A percentile compares a stretch with the other conserved stretches of the same genome.
Conservation (phyloP, 106 monocot species). For the Cymbidium sinense region DNA sequence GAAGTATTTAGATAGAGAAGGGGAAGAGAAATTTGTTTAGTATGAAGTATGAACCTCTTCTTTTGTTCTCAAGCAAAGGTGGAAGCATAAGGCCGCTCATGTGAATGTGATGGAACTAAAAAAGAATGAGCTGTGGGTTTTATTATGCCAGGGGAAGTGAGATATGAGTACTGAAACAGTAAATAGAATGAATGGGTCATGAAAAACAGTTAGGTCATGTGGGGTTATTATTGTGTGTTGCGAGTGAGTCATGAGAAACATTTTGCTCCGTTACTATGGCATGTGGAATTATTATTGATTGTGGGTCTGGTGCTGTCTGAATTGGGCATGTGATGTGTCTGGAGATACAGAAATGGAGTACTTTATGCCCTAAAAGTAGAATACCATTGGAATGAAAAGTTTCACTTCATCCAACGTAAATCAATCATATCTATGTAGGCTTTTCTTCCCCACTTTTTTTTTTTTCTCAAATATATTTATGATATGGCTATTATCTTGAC, state of each 20-base stretch:
- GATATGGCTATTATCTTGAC: no score
- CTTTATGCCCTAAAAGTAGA: background rate
- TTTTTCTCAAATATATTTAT: background rate
- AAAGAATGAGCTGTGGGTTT: conserved; percentile 4
- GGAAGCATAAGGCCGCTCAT: background rate
- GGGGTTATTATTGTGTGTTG: background rate
- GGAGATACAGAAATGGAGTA: background rate
- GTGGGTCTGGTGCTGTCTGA: conserved; percentile 10
- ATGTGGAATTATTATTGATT: conserved; percentile 2
- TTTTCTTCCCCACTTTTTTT: background rate
- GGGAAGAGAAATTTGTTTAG: background rate
- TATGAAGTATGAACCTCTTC: background rate
- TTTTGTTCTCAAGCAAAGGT: background rate
- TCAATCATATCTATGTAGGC: conserved; percentile 2
- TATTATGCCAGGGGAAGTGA: background rate
- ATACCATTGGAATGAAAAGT: background rate
- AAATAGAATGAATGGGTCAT: background rate
- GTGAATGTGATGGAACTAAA: background rate
- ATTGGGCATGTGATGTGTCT: conserved; percentile 1
- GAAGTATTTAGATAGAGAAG: background rate
- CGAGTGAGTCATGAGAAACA: background rate
- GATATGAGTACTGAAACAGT: background rate
- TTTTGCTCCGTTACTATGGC: conserved; percentile 3
- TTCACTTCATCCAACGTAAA: background rate
- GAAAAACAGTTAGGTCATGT: background rate